These are phyloP conservation scores for Linum tenue DNA, from an alignment of 345 rosid species.

Conservation along the genomic window DNA sequence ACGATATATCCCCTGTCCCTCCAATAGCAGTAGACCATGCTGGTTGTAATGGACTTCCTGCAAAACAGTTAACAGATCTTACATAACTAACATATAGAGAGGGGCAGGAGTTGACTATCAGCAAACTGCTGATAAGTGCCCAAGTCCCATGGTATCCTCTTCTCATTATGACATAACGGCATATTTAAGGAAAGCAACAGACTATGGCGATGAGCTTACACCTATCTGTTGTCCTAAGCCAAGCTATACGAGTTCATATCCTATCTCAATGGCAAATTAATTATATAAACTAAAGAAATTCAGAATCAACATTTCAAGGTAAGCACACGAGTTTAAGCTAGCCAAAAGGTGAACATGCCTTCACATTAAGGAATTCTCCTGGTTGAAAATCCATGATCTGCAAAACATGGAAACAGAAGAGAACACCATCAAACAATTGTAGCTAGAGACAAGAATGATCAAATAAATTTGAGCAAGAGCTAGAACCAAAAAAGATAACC, in stretches of 20 bases:
- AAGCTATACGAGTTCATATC: background rate
- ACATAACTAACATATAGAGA: background rate
- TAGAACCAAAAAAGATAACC: background rate
- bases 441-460: background rate
- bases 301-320: background rate
- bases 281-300: too few species aligned
- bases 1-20: slow-evolving; percentile 87
- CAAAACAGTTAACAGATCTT: slow-evolving; percentile 2
- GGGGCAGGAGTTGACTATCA: too few species aligned
- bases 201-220: too few species aligned
- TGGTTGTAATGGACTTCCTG: slow-evolving; percentile 97
- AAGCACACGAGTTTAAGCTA: slow-evolving; percentile 8
- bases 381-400: slow-evolving; percentile 97
- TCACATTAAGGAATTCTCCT: slow-evolving; percentile 82
- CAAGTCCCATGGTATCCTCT: background rate
- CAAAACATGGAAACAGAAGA: slow-evolving; percentile 13
- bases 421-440: background rate
- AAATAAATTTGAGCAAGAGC: background rate
- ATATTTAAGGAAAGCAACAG: background rate
- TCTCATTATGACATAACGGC: background rate
- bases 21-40: slow-evolving; percentile 85
- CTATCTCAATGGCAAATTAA: background rate
- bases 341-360: slow-evolving; percentile 35
- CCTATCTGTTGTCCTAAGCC: background rate
- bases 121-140: too few species aligned